phyloP scores from a whole-genome alignment of 2,329 filamentous ascomycete species.

The Gyromitra esculenta region DNA sequence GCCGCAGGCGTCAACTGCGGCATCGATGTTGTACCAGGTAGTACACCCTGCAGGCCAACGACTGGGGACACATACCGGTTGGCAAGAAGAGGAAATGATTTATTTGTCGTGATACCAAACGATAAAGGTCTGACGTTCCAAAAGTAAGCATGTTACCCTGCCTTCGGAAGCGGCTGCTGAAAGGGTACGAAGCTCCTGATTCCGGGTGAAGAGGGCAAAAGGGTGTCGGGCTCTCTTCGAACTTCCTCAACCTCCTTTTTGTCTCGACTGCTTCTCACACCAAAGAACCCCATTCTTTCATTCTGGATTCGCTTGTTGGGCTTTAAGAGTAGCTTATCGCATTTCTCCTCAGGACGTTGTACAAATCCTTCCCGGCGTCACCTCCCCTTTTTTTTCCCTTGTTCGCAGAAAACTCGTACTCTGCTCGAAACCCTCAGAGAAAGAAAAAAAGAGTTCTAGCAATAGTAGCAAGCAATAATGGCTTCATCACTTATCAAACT shows the following conservation, averaged over 20 bases:
- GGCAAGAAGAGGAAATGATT: conserved; percentile 27
- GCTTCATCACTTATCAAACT: conserved; percentile 72
- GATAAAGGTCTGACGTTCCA: conserved; percentile 35
- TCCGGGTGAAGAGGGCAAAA: background rate
- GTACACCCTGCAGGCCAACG: conserved; percentile 27
- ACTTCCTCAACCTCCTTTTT: conserved; percentile 28
- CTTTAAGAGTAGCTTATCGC: conserved; percentile 11
- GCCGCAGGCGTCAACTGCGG: conserved; percentile 23
- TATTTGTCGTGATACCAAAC: conserved; percentile 34
- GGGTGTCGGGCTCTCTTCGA: conserved; percentile 4
- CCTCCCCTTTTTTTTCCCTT: conserved; percentile 14
- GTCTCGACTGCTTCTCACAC: conserved; percentile 8
- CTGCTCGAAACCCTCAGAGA: conserved; percentile 12
- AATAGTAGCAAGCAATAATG: conserved; percentile 41
- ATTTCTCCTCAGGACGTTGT: conserved; percentile 12
- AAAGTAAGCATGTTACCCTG: conserved; percentile 40
- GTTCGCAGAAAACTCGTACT: conserved; percentile 6
- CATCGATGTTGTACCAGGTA: conserved; percentile 42
- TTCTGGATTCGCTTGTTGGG: conserved; percentile 23
- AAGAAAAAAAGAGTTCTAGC: background rate
- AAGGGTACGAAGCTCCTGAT: conserved; percentile 8
- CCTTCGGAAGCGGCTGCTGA: conserved; percentile 33
- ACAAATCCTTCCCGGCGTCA: conserved; percentile 2
- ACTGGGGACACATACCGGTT: conserved; percentile 24
- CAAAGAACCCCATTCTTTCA: conserved; percentile 11